These are phyloP conservation scores for Candida gorgasii DNA, from an alignment of 805 yeast genomes.

Conservation along the genomic window DNA sequence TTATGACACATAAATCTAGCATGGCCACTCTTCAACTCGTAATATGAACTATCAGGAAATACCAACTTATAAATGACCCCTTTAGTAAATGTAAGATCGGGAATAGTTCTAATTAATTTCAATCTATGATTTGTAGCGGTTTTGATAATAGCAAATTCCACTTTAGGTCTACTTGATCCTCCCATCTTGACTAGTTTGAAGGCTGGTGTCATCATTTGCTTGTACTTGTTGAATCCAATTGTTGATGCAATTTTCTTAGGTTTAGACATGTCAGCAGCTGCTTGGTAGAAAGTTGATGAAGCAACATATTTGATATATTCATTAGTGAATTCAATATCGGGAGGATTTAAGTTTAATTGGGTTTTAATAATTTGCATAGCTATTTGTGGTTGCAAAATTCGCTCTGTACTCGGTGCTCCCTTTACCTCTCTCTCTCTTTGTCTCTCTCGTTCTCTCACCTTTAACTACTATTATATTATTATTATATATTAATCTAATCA, in stretches of 20 bases:
- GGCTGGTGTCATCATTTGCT: constrained; percentile 1
- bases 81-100: not conserved
- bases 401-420: too few relatives aligned
- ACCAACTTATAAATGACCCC: constrained; percentile 4
- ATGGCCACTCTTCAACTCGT: not conserved
- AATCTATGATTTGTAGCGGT: constrained; percentile 2
- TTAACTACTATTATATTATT: not conserved
- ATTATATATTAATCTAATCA: constrained; percentile 6
- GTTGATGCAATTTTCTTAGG: not conserved
- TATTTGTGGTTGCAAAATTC: constrained; percentile 1
- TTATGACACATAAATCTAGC: not conserved
- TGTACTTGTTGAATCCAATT: constrained; percentile 3
- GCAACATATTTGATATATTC: constrained; percentile 1
- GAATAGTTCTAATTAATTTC: constrained; percentile 4
- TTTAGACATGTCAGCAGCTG: not conserved
- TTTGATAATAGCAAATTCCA: constrained; percentile 9
- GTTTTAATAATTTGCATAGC: constrained; percentile 3
- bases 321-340: not conserved
- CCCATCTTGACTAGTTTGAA: constrained; percentile 7
- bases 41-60: constrained; percentile 10
- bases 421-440: too few relatives aligned
- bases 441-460: too few relatives aligned
- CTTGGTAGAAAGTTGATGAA: constrained; percentile 1
- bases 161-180: constrained; percentile 7
- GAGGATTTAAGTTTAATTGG: not conserved